Evolutionary conservation across 2,329 filamentous ascomycete genomes (phyloP), one percentile per base, ranked within the genome.

Genomic region (Colletotrichum sp.): DNA sequence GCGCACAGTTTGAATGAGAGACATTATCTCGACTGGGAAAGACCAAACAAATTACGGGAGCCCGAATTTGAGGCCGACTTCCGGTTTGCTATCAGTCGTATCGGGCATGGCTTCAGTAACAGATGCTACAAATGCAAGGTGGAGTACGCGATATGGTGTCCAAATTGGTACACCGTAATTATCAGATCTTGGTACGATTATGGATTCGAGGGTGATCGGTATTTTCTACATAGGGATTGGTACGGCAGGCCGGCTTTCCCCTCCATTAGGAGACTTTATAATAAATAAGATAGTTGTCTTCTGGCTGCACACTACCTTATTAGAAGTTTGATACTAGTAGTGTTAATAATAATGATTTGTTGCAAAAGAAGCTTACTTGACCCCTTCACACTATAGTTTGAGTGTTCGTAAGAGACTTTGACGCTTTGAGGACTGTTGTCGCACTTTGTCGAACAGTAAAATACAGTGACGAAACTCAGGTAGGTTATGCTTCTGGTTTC

Each of bases 121-220:
- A 13, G n/a, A 1, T 48, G 44, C 11, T 22, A 48, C 3, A 2
- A 48, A 2, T 48, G 44, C 44, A 2, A 1, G 2, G 44, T 22
- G 44, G 44, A 48, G 44, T 48, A 48, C n/a, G 11, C 19, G 0
- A 22, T 48, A 48, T 13, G 44, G 44, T 48, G 44, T 48, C 44
- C 44, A 0, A 22, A 48, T 8, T 1, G 0, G 44, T 22, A 48
- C 1, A 22, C 39, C 5, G 39, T 44, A 22, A 0, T 48, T 0
- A 48, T 48, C 1, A 0, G 44, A 0, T 48, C 44, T 48, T 48
- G 44, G 44, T 22, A 48, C 19, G 44, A 44, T 19, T 39, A 39
- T 39, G 36, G 36, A 19, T 39, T 39, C 16, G 16, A 19, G 36
- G 16, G 16, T 3, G 4, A 39, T 39, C 16, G 8, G 16, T 19